phyloP scores from a whole-genome alignment of 2,329 filamentous ascomycete species.

The Ascochyta lentis region DNA sequence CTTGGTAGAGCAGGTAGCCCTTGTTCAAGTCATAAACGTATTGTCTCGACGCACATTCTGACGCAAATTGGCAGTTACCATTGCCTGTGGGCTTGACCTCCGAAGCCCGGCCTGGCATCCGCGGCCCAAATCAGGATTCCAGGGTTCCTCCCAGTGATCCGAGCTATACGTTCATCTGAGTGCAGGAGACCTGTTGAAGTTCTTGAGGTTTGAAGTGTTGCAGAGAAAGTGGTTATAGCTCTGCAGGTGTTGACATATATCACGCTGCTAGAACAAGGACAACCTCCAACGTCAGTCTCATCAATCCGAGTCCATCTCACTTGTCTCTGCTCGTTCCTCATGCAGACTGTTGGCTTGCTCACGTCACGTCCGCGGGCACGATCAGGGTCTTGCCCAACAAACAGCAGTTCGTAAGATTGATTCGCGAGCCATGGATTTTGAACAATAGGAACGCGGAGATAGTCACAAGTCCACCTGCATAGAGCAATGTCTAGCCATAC shows the following conservation, averaged over 20 bases:
- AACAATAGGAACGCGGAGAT: constrained; percentile 5
- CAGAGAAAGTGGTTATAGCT: neutral
- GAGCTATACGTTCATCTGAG: neutral
- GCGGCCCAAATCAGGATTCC: neutral
- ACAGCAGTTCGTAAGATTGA: neutral
- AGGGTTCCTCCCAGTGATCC: neutral
- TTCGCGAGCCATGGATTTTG: neutral
- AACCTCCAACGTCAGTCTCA: neutral
- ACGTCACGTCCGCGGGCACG: neutral
- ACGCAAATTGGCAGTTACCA: constrained; percentile 3
- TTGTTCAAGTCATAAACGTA: neutral
- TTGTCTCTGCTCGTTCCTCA: neutral
- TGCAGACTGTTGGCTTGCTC: neutral
- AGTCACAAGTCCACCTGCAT: neutral
- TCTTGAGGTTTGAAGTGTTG: too few species aligned
- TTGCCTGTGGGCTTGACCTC: neutral
- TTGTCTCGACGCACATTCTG: neutral
- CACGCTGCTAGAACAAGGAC: neutral
- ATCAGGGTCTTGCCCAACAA: neutral
- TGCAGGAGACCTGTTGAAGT: neutral
- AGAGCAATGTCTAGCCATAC: neutral
- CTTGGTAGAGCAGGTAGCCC: neutral
- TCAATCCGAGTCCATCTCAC: neutral
- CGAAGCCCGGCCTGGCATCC: neutral
- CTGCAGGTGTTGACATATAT: neutral